These are phyloP conservation scores for Urostyla sp. DNA, from an alignment of 73 alveolate genomes.

Conservation along the genomic window DNA sequence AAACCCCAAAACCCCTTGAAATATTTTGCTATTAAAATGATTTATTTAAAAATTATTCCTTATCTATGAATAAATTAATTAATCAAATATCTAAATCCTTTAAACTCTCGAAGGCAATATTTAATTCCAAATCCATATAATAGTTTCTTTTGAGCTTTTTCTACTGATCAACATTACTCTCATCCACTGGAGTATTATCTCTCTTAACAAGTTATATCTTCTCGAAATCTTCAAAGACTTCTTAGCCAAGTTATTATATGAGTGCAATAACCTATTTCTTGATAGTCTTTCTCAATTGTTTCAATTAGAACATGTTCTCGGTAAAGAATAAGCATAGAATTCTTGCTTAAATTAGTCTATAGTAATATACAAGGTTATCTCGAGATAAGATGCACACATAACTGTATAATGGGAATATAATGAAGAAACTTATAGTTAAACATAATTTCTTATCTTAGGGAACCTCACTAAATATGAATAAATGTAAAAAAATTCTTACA, in stretches of 20 bases:
- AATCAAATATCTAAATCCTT: conserved; percentile 69
- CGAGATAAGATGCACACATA: conserved; percentile 74
- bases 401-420: conserved; percentile 79
- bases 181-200: conserved; percentile 1
- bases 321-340: conserved; percentile 68
- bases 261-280: conserved; percentile 62
- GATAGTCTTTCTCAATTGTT: conserved; percentile 65
- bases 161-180: conserved; percentile 17
- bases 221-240: conserved; percentile 65
- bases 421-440: conserved; percentile 50
- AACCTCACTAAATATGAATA: not conserved
- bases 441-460: not conserved
- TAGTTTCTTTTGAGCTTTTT: conserved; percentile 1
- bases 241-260: conserved; percentile 70
- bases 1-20: no score
- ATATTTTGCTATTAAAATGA: no score
- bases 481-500: conserved; percentile 8
- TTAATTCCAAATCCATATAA: conserved; percentile 57
- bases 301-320: conserved; percentile 60
- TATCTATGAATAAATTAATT: not conserved
- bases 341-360: conserved; percentile 51
- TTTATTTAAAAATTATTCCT: no score
- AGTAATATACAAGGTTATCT: conserved; percentile 69
- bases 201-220: conserved; percentile 54
- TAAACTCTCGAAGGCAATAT: conserved; percentile 57